These are phyloP conservation scores for Sclerotinia glacialis DNA, from an alignment of 2,329 filamentous ascomycete genomes.

Conservation along the genomic window DNA sequence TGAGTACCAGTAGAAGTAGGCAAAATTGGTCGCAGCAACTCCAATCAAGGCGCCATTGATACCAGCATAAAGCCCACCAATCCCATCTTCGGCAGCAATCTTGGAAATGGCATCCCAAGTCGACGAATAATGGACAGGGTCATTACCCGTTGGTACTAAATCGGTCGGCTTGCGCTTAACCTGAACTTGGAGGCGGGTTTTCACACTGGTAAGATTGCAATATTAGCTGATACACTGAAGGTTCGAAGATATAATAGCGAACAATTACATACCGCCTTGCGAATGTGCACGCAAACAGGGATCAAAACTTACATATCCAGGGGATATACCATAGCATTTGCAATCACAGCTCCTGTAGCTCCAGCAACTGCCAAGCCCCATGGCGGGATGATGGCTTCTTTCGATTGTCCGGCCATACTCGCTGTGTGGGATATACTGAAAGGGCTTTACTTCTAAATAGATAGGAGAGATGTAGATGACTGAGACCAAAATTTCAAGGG, in stretches of 20 bases:
- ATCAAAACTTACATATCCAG: slow-evolving; percentile 77
- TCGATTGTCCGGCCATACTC: slow-evolving; percentile 38
- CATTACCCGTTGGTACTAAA: slow-evolving; percentile 43
- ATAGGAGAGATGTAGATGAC: not conserved
- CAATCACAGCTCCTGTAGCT: slow-evolving; percentile 86
- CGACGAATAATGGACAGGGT: slow-evolving; percentile 74
- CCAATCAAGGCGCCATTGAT: slow-evolving; percentile 84
- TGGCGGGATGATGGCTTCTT: slow-evolving; percentile 61
- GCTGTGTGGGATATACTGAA: not conserved
- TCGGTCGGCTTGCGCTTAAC: slow-evolving; percentile 61
- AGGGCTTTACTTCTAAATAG: not conserved
- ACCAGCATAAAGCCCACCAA: slow-evolving; percentile 81
- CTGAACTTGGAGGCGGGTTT: slow-evolving; percentile 94
- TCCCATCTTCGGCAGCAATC: slow-evolving; percentile 77
- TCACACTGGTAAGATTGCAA: slow-evolving; percentile 62
- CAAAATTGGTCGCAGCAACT: slow-evolving; percentile 96
- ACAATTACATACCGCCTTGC: slow-evolving; percentile 17
- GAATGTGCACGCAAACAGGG: slow-evolving; percentile 13
- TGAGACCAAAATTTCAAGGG: not conserved
- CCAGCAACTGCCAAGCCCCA: slow-evolving; percentile 94
- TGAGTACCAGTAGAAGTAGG: slow-evolving; percentile 99
- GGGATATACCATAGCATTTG: slow-evolving; percentile 93
- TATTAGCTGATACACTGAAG: slow-evolving; percentile 1
- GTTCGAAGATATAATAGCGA: slow-evolving; percentile 11
- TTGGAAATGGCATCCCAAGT: slow-evolving; percentile 85